Conservation (phyloP, 2,329 filamentous ascomycete genomes). For the Ciborinia camelliae region DNA sequence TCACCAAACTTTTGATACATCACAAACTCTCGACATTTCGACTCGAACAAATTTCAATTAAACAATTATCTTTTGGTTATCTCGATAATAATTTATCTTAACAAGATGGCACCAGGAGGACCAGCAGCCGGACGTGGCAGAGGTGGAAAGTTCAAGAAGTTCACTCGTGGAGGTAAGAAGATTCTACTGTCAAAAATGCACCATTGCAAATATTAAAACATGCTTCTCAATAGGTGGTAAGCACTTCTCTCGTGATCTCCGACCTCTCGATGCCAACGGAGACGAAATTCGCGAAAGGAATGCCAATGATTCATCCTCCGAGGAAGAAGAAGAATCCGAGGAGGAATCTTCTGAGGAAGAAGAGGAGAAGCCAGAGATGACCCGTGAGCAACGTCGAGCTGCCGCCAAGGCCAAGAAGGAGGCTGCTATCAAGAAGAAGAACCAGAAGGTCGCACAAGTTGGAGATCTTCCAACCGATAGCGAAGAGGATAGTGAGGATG, state of each 20-base stretch:
- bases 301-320: slow-evolving; percentile 47
- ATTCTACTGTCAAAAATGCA: too few relatives aligned
- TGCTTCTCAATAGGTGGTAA: slow-evolving; percentile 67
- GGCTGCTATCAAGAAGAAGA: slow-evolving; percentile 76
- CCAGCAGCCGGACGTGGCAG: slow-evolving; percentile 54
- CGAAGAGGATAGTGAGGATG: slow-evolving; percentile 55
- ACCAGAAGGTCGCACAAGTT: slow-evolving; percentile 67
- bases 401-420: slow-evolving; percentile 88
- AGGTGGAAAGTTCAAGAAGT: slow-evolving; percentile 93
- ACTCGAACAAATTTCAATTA: background rate
- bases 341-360: slow-evolving; percentile 49
- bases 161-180: slow-evolving; percentile 76
- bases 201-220: slow-evolving; percentile 4
- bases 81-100: background rate
- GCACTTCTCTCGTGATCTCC: slow-evolving; percentile 88
- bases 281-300: slow-evolving; percentile 81
- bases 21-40: background rate
- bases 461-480: slow-evolving; percentile 79
- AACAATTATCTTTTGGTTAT: background rate
- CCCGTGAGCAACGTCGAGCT: slow-evolving; percentile 82
- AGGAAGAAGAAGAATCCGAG: slow-evolving; percentile 51
- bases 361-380: slow-evolving; percentile 53
- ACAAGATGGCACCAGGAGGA: slow-evolving; percentile 50
- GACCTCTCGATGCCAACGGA: slow-evolving; percentile 83
- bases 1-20: background rate